These are phyloP conservation scores for Epithele typhae DNA, from an alignment of 768 basidiomycete genomes.

Conservation along the genomic window DNA sequence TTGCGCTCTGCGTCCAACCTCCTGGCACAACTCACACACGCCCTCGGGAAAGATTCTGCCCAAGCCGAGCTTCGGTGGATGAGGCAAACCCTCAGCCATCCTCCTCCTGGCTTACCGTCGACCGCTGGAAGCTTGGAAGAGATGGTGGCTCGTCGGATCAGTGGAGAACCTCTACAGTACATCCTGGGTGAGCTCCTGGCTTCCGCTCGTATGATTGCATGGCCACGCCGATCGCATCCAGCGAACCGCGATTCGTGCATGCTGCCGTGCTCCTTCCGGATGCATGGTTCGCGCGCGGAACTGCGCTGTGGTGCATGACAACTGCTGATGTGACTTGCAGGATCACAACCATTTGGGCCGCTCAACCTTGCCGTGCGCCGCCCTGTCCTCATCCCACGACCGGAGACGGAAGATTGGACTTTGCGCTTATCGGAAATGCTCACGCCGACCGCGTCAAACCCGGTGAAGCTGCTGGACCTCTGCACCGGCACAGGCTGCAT, in stretches of 20 bases:
- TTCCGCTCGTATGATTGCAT: background rate
- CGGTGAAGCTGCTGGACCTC: conserved; percentile 67
- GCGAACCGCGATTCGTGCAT: too few relatives aligned
- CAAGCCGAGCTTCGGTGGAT: conserved; percentile 49
- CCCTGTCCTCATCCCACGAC: conserved; percentile 89
- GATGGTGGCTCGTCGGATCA: conserved; percentile 55
- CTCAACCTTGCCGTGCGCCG: conserved; percentile 67
- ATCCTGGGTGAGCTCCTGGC: conserved; percentile 62
- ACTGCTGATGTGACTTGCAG: conserved; percentile 29
- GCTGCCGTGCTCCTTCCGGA: too few relatives aligned
- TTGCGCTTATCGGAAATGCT: conserved; percentile 51
- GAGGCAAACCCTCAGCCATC: conserved; percentile 25
- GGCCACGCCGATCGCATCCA: background rate
- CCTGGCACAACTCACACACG: conserved; percentile 27
- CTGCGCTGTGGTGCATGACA: background rate
- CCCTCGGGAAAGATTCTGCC: conserved; percentile 33
- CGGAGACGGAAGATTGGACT: conserved; percentile 90
- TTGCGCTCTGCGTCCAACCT: conserved; percentile 11
- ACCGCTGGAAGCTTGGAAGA: conserved; percentile 23
- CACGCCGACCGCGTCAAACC: conserved; percentile 24
- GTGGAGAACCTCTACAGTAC: conserved; percentile 85
- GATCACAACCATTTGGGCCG: conserved; percentile 86
- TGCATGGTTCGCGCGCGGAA: too few relatives aligned
- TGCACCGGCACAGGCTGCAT: conserved; percentile 95
- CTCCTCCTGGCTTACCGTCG: background rate